phyloP scores from a whole-genome alignment of 495 filamentous ascomycete species.

The Aspergillus wentii region DNA sequence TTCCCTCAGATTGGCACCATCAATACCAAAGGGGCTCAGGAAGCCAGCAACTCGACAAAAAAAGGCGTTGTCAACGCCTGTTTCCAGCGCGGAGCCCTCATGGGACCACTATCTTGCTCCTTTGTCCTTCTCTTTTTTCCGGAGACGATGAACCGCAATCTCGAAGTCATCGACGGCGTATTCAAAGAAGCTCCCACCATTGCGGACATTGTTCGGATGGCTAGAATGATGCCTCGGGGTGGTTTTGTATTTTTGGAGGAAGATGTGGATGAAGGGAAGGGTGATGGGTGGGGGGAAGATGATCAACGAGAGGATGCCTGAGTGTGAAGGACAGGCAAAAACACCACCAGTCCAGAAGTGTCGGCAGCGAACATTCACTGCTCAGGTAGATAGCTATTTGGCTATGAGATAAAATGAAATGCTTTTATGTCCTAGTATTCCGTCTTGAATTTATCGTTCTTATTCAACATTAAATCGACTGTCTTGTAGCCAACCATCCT shows the following conservation, averaged over 20 bases:
- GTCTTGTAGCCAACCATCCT: conserved; percentile 7
- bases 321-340: too few relatives aligned
- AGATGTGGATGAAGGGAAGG: too few relatives aligned
- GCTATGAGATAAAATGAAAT: too few relatives aligned
- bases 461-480: too few relatives aligned
- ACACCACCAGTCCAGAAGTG: too few relatives aligned
- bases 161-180: conserved; percentile 61
- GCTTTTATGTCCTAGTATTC: too few relatives aligned
- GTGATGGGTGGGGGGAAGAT: too few relatives aligned
- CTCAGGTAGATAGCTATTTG: too few relatives aligned
- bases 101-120: conserved; percentile 35
- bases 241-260: too few relatives aligned
- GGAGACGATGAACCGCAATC: conserved; percentile 53
- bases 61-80: conserved; percentile 38
- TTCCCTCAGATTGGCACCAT: conserved; percentile 31
- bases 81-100: conserved; percentile 38
- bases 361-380: too few relatives aligned
- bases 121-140: conserved; percentile 57
- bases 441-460: too few relatives aligned
- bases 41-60: conserved; percentile 22
- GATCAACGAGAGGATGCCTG: too few relatives aligned
- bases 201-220: conserved; percentile 5
- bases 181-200: conserved; percentile 41
- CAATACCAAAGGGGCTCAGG: conserved; percentile 20
- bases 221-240: background rate